Percentiles rank a stretch among this genome's conserved stretches.
Evolutionary conservation across 2,329 filamentous ascomycete species (phyloP).

Genomic region (Pyrenophora tritici-repentis): DNA sequence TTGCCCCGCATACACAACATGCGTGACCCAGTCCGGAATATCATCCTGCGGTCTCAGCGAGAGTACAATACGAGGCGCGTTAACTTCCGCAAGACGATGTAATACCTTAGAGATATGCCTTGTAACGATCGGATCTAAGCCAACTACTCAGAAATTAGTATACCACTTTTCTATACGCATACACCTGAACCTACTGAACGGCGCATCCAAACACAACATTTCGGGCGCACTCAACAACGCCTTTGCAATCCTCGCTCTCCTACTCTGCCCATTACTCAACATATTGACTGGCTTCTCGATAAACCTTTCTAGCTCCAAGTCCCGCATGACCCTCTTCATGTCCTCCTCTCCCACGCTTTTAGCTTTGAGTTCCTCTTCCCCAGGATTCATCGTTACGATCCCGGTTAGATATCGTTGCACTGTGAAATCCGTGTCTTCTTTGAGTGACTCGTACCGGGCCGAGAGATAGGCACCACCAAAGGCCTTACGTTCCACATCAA

Average conservation of each 20-base stretch:
- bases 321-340: slow-evolving; percentile 67
- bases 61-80: slow-evolving; percentile 73
- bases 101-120: slow-evolving; percentile 73
- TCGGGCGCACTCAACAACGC: slow-evolving; percentile 79
- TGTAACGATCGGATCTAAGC: slow-evolving; percentile 83
- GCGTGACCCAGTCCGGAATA: slow-evolving; percentile 88
- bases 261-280: slow-evolving; percentile 90
- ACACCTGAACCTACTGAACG: slow-evolving; percentile 67
- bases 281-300: slow-evolving; percentile 84
- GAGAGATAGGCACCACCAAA: slow-evolving; percentile 75
- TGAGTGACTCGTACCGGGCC: slow-evolving; percentile 84
- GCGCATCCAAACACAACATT: slow-evolving; percentile 80
- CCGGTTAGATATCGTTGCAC: slow-evolving; percentile 80
- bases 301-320: slow-evolving; percentile 71
- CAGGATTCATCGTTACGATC: slow-evolving; percentile 80
- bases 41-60: slow-evolving; percentile 83
- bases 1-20: slow-evolving; percentile 73
- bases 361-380: slow-evolving; percentile 54
- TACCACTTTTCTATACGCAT: neutral
- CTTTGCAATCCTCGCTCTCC: slow-evolving; percentile 84
- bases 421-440: slow-evolving; percentile 87
- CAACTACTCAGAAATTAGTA: slow-evolving; percentile 59
- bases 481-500: slow-evolving; percentile 71
- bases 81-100: slow-evolving; percentile 66
- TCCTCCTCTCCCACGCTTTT: slow-evolving; percentile 53